Evolutionary conservation across 805 yeast genomes (phyloP).

Genomic region (Lipomyces spencermartinsiae): DNA sequence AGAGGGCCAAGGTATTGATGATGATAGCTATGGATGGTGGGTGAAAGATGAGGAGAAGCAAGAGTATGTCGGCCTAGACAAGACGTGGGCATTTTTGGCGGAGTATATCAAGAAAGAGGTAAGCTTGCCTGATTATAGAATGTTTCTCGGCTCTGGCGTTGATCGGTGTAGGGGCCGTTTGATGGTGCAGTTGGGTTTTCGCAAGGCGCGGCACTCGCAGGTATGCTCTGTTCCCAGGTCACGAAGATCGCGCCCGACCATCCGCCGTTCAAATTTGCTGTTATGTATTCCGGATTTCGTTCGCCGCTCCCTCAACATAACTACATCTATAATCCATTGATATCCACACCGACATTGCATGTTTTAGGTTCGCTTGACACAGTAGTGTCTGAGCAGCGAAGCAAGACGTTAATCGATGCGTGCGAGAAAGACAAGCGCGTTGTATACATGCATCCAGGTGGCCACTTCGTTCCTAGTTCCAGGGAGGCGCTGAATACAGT

Average conservation of each 20-base stretch:
- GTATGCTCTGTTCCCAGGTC: constrained; percentile 67
- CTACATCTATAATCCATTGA: constrained; percentile 44
- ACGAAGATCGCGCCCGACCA: constrained; percentile 60
- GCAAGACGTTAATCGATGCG: constrained; percentile 62
- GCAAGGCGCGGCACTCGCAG: constrained; percentile 91
- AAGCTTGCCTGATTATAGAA: constrained; percentile 73
- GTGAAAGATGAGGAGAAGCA: constrained; percentile 49
- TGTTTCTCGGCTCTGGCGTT: constrained; percentile 60
- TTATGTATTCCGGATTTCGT: constrained; percentile 72
- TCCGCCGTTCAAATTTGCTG: constrained; percentile 67
- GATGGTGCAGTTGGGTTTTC: constrained; percentile 90
- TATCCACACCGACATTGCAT: constrained; percentile 62
- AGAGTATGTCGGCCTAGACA: constrained; percentile 45
- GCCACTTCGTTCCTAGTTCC: constrained; percentile 94
- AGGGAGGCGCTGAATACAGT: constrained; percentile 55
- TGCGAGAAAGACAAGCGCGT: constrained; percentile 55
- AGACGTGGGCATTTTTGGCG: constrained; percentile 58
- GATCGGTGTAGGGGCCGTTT: constrained; percentile 68
- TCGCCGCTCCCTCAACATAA: constrained; percentile 42
- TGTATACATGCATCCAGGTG: constrained; percentile 85
- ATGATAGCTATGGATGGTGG: constrained; percentile 45
- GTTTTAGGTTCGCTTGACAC: constrained; percentile 87
- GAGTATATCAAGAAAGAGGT: constrained; percentile 63
- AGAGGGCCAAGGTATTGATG: constrained; percentile 53
- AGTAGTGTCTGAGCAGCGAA: constrained; percentile 76